Evolutionary conservation across 805 yeast species (phyloP), one percentile per base, ranked within the genome.

Genomic region (Metschnikowia colocasiae): DNA sequence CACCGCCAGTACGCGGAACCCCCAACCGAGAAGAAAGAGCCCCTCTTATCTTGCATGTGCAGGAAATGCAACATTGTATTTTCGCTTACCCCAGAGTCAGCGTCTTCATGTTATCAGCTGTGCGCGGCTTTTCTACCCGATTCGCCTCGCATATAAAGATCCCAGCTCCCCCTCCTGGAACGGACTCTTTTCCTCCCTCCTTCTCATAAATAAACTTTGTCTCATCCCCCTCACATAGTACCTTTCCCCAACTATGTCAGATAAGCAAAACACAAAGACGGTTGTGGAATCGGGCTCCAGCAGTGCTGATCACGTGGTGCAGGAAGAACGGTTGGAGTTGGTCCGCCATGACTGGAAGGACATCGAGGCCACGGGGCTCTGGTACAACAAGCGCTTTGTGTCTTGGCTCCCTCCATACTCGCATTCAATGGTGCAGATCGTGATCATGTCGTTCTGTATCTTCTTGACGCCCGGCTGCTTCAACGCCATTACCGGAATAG

Each of bases 401-500:
- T 49, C 60, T 18, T 60, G 54, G 46, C 33, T 69, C 15, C 73
- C 69, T 1, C 67, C 67, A 1, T 74, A 67, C 59, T 69, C 74
- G 7, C 58, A 63, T 51, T 59, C 73, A 39, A 61, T 63, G 57
- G 62, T 65, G 41, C 81, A 76, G 59, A 60, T 77, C 30, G 64
- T 76, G 23, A 60, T 77, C 65, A 62, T 75, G 53, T 63, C 80
- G 6, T 72, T 75, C 51, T 74, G 73, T 7, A 59, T 74, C 27
- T 76, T 76, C 58, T 62, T 76, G 66, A 69, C 78, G n/a, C 78
- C 80, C 1, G 80, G 80, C 44, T 73, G 75, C 75, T 77, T 60
- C 63, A 77, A 76, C 49, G 80, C 82, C 45, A 63, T 77, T 37
- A 56, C 73, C 26, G 81, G 81, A 56, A 63, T 77, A 42, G 80